Evolutionary conservation across 2,329 filamentous ascomycete genomes (phyloP).

Genomic region (Coleophoma eucalyptorum): DNA sequence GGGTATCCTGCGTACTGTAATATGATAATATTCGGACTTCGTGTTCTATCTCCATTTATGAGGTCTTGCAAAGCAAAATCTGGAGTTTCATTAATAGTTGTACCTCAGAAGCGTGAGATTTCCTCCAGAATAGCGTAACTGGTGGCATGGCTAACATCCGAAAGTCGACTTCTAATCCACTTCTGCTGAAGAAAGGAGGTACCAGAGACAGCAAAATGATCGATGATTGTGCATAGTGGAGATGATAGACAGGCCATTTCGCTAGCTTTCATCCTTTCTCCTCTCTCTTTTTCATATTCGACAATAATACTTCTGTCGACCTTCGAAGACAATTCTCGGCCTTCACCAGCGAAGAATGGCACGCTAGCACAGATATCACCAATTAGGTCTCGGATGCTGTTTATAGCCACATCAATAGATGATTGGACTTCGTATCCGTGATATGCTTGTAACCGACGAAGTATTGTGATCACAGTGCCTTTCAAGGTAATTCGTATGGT

Average conservation of each 20-base stretch:
- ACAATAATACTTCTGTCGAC: not conserved
- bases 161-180: not conserved
- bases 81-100: too few species aligned
- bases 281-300: not conserved
- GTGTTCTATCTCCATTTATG: too few species aligned
- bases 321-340: not conserved
- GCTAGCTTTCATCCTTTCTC: not conserved
- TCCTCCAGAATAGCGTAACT: not conserved
- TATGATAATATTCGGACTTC: too few species aligned
- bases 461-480: slow-evolving; percentile 2
- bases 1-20: too few species aligned
- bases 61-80: too few species aligned
- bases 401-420: not conserved
- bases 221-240: not conserved
- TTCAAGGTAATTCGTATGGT: slow-evolving; percentile 6
- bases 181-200: not conserved
- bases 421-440: not conserved
- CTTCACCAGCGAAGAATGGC: not conserved
- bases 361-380: slow-evolving; percentile 11
- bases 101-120: too few species aligned
- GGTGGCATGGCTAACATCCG: not conserved
- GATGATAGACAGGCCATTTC: not conserved
- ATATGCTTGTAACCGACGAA: not conserved
- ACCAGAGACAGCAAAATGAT: not conserved
- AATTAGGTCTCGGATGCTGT: slow-evolving; percentile 1